These are phyloP conservation scores for Naganishia cerealis DNA, from an alignment of 1,284 basidiomycete genomes.

Conservation along the genomic window DNA sequence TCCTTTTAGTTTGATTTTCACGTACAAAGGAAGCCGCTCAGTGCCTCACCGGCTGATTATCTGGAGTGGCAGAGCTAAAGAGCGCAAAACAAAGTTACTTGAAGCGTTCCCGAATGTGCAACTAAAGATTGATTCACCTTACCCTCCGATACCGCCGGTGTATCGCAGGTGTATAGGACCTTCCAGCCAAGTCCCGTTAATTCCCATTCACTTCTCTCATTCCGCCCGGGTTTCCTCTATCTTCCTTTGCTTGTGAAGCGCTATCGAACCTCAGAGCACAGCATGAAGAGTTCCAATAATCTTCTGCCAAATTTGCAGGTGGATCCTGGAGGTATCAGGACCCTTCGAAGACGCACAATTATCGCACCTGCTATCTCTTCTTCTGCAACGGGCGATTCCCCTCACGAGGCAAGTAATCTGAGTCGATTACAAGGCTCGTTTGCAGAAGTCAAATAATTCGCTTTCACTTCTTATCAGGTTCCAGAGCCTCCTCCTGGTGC, in stretches of 20 bases:
- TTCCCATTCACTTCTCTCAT: no score
- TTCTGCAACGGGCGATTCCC: not conserved
- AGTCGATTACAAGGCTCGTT: no score
- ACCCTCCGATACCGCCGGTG: no score
- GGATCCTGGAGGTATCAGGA: not conserved
- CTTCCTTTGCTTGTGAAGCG: not conserved
- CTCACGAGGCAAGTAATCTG: not conserved
- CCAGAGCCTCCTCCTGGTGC: no score
- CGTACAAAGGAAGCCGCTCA: not conserved
- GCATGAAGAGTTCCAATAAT: not conserved
- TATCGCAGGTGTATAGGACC: no score
- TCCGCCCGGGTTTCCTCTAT: not conserved
- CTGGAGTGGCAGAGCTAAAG: not conserved
- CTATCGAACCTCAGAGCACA: no score
- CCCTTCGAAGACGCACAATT: not conserved
- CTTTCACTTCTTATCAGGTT: not conserved
- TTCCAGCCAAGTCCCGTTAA: no score
- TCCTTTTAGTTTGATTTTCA: not conserved
- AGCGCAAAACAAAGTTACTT: not conserved
- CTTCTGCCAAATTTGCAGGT: not conserved
- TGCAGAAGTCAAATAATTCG: no score
- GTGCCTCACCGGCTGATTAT: not conserved
- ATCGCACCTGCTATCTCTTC: not conserved
- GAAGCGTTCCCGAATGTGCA: no score
- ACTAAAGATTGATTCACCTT: no score